Conservation (phyloP, 1,284 basidiomycete genomes). For the Leccinum holopus region DNA sequence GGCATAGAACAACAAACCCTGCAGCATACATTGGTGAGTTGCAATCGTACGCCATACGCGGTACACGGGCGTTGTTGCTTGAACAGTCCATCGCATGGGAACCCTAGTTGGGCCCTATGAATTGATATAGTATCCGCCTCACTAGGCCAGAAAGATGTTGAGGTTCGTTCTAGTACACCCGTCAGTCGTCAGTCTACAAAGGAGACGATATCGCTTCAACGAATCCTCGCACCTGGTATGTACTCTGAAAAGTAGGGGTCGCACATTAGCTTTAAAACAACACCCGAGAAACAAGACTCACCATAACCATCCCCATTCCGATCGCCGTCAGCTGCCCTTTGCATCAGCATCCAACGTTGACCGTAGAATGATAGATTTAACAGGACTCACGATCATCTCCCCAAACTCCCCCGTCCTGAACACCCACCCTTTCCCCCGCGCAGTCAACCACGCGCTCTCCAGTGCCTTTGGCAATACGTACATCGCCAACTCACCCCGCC, state of each 20-base stretch:
- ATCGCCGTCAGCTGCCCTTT: conserved; percentile 54
- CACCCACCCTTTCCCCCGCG: conserved; percentile 75
- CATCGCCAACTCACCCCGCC: conserved; percentile 87
- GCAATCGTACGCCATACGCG: not conserved
- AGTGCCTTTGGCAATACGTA: conserved; percentile 93
- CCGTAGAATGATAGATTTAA: not conserved
- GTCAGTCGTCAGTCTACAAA: conserved; percentile 9
- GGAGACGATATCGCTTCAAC: not conserved
- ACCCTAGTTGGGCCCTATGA: conserved; percentile 78
- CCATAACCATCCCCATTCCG: conserved; percentile 94
- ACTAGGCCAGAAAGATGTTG: conserved; percentile 87
- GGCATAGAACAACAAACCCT: not conserved
- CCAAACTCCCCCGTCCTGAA: conserved; percentile 73
- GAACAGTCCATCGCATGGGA: not conserved
- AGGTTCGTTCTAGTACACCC: conserved; percentile 72
- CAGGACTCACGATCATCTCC: conserved; percentile 56
- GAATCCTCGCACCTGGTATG: conserved; percentile 43
- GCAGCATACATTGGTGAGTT: not conserved
- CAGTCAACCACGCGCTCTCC: conserved; percentile 84
- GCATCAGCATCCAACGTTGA: conserved; percentile 14
- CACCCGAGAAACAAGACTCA: conserved; percentile 31
- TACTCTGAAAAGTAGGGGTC: conserved; percentile 36
- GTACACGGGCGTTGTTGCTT: not conserved
- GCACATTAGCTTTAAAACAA: conserved; percentile 10
- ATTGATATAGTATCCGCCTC: conserved; percentile 85